A percentile compares a stretch with the other conserved stretches of the same genome.
Evolutionary conservation across 2,329 filamentous ascomycete species (phyloP).

Genomic region (Lasiodiplodia sp.): DNA sequence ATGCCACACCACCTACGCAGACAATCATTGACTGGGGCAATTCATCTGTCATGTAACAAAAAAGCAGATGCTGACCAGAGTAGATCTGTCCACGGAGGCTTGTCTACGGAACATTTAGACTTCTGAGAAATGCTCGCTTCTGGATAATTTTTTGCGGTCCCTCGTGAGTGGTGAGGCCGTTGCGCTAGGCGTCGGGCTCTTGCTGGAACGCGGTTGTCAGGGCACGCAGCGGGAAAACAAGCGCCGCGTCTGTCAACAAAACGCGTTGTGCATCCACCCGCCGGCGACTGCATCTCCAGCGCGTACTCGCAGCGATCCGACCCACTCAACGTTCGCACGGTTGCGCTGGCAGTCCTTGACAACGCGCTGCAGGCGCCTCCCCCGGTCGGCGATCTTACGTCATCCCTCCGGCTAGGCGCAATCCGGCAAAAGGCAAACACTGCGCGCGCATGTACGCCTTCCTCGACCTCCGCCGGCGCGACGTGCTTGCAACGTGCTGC

Average conservation of each 20-base stretch:
- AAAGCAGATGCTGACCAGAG: no score
- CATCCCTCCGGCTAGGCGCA: slow-evolving; percentile 17
- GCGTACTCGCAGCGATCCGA: slow-evolving; percentile 13
- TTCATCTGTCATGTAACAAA: no score
- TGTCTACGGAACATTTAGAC: not conserved
- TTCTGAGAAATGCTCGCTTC: not conserved
- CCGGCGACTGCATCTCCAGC: slow-evolving; percentile 3
- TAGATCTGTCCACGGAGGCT: no score
- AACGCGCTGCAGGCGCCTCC: slow-evolving; percentile 16
- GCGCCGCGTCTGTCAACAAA: not conserved
- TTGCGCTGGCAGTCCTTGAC: slow-evolving; percentile 11
- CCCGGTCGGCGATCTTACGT: slow-evolving; percentile 24
- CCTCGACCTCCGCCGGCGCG: slow-evolving; percentile 24
- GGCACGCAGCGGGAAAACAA: slow-evolving; percentile 7
- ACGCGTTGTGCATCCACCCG: slow-evolving; percentile 2
- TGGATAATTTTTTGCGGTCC: not conserved
- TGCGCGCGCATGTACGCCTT: slow-evolving; percentile 25
- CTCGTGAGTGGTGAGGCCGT: not conserved
- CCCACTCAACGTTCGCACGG: slow-evolving; percentile 21
- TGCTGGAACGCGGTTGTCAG: slow-evolving; percentile 15
- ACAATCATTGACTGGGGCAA: not conserved
- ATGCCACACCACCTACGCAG: not conserved
- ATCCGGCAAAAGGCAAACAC: slow-evolving; percentile 29
- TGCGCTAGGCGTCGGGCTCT: not conserved
- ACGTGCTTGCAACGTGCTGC: slow-evolving; percentile 33